Conservation (phyloP, 2,329 filamentous ascomycete genomes). For the Talaromyces rugulosus region DNA sequence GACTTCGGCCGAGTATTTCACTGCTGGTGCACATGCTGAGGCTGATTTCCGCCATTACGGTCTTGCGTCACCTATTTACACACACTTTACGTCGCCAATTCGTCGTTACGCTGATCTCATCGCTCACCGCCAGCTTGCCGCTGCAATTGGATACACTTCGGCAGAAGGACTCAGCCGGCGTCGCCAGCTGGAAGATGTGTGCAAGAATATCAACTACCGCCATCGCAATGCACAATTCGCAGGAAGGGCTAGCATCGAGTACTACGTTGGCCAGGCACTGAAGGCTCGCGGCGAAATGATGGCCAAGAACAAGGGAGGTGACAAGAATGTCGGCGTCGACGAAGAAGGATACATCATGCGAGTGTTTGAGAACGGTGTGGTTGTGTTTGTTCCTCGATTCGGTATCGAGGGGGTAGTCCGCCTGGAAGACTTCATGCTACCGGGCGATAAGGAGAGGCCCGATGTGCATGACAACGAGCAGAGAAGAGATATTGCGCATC, state of each 20-base stretch:
- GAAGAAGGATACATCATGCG: conserved; percentile 97
- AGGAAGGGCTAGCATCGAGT: conserved; percentile 88
- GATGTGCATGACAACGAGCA: conserved; percentile 27
- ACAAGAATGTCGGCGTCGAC: conserved; percentile 49
- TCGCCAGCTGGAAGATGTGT: conserved; percentile 83
- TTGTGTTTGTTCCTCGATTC: conserved; percentile 92
- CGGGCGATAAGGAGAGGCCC: conserved; percentile 44
- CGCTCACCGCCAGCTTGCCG: conserved; percentile 88
- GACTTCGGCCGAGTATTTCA: conserved; percentile 99
- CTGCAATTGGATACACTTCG: conserved; percentile 87
- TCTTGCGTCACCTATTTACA: conserved; percentile 94
- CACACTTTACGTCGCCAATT: conserved; percentile 96
- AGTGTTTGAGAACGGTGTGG: conserved; percentile 95
- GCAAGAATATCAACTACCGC: conserved; percentile 96
- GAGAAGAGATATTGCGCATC: conserved; percentile 28
- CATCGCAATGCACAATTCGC: conserved; percentile 97
- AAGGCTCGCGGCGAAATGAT: conserved; percentile 61
- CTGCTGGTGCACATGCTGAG: conserved; percentile 85
- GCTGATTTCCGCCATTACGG: conserved; percentile 97
- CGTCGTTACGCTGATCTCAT: conserved; percentile 96
- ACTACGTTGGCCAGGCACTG: conserved; percentile 95
- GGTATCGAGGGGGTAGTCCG: conserved; percentile 91
- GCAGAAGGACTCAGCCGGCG: conserved; percentile 76
- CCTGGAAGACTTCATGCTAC: conserved; percentile 73
- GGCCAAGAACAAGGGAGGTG: conserved; percentile 21